A percentile compares a stretch with the other conserved stretches of the same genome.
phyloP scores from a whole-genome alignment of 352 stramenopile genomes.

The Globisporangium polare region DNA sequence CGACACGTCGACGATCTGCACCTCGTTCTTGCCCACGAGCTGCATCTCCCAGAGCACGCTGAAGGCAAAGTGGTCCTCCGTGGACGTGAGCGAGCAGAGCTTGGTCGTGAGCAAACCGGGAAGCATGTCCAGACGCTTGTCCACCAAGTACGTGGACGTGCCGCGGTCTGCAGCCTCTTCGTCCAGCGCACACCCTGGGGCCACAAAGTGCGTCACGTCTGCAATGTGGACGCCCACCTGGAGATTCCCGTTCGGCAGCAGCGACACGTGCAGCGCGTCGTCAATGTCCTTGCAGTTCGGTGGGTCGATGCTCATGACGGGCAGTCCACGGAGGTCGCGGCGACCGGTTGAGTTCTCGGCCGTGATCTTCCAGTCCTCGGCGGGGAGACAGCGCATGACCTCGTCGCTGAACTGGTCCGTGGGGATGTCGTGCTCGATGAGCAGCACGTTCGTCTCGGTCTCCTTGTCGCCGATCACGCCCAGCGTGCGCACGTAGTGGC shows the following conservation, averaged over 20 bases:
- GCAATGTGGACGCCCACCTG: slow-evolving; percentile 98
- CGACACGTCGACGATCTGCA: slow-evolving; percentile 93
- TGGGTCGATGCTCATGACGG: slow-evolving; percentile 91
- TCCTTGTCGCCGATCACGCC: slow-evolving; percentile 96
- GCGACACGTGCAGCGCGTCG: slow-evolving; percentile 94
- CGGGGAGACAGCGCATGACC: slow-evolving; percentile 91
- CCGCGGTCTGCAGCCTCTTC: slow-evolving; percentile 89
- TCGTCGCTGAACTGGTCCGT: slow-evolving; percentile 78
- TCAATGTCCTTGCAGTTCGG: slow-evolving; percentile 97
- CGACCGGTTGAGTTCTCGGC: slow-evolving; percentile 88
- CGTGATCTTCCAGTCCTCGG: slow-evolving; percentile 95
- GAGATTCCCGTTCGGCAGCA: slow-evolving; percentile 90
- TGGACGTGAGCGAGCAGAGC: slow-evolving; percentile 92
- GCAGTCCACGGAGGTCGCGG: slow-evolving; percentile 90
- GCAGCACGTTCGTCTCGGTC: slow-evolving; percentile 94
- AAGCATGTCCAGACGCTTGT: slow-evolving; percentile 98
- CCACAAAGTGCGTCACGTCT: slow-evolving; percentile 99
- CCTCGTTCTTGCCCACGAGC: slow-evolving; percentile 52
- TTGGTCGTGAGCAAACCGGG: slow-evolving; percentile 96
- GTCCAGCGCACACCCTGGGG: slow-evolving; percentile 92
- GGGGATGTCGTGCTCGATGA: slow-evolving; percentile 97
- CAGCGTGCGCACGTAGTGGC: slow-evolving; percentile 96
- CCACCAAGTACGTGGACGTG: slow-evolving; percentile 98
- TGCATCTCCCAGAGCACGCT: slow-evolving; percentile 78
- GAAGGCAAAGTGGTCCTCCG: slow-evolving; percentile 81